These are phyloP conservation scores for Mortierella sp. DNA, from an alignment of 371 early-diverging fungal genomes.

Conservation along the genomic window DNA sequence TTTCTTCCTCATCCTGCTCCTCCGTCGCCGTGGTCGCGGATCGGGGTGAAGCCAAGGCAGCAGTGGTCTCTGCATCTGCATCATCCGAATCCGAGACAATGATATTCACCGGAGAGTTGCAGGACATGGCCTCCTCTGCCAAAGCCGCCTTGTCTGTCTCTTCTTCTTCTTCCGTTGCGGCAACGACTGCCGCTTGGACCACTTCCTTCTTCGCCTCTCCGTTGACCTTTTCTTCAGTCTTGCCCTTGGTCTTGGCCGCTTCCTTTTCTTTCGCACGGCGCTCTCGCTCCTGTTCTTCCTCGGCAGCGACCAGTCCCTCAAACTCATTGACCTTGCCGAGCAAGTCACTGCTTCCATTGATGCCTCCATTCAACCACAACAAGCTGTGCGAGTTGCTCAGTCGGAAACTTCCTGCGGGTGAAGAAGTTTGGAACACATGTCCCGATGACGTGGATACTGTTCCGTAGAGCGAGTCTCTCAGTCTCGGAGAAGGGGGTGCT, in stretches of 20 bases:
- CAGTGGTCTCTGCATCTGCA: neutral
- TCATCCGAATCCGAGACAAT: slow-evolving; percentile 42
- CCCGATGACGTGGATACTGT: slow-evolving; percentile 29
- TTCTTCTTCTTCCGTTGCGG: neutral
- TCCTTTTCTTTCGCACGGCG: slow-evolving; percentile 9
- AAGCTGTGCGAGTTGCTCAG: slow-evolving; percentile 48
- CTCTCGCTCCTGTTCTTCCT: slow-evolving; percentile 36
- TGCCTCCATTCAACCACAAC: slow-evolving; percentile 52
- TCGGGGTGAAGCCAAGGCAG: neutral
- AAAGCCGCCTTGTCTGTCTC: neutral
- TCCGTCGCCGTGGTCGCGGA: no score
- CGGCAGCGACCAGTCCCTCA: slow-evolving; percentile 51
- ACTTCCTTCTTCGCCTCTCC: no score
- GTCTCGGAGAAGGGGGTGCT: slow-evolving; percentile 47
- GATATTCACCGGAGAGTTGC: slow-evolving; percentile 32
- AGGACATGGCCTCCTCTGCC: neutral
- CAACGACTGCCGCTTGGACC: neutral
- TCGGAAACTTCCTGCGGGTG: slow-evolving; percentile 50
- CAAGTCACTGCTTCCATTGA: slow-evolving; percentile 49
- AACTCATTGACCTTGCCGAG: slow-evolving; percentile 51
- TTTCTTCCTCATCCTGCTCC: neutral
- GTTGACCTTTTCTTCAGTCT: slow-evolving; percentile 4
- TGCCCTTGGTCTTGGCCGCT: neutral
- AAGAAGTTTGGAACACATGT: slow-evolving; percentile 42
- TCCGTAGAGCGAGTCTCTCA: slow-evolving; percentile 48